phyloP scores from a whole-genome alignment of 1,284 basidiomycete genomes.

The Irpex rosettiformis region DNA sequence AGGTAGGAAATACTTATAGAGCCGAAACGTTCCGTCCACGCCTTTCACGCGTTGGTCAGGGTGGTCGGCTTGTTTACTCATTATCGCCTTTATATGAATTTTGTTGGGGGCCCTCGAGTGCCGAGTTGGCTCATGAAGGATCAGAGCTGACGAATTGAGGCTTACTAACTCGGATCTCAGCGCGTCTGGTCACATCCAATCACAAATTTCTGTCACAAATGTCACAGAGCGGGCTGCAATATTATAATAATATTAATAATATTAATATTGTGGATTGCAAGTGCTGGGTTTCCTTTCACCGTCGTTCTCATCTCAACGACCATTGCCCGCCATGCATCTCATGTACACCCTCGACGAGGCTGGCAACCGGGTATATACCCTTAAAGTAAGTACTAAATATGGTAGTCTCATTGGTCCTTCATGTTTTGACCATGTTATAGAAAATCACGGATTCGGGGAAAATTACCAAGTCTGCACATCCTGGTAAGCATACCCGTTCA shows the following conservation, averaged over 20 bases:
- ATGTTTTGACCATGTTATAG: conserved; percentile 36
- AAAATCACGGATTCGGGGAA: conserved; percentile 80
- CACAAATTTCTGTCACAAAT: background rate
- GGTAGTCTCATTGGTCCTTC: background rate
- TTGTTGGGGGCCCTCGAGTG: background rate
- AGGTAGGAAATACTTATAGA: background rate
- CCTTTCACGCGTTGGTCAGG: background rate
- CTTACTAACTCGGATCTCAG: background rate
- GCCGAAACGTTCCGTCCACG: background rate
- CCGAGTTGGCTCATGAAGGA: background rate
- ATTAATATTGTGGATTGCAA: background rate
- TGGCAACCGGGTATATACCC: conserved; percentile 85
- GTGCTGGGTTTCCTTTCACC: background rate
- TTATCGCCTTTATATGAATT: background rate
- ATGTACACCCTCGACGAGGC: conserved; percentile 86
- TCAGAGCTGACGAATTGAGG: background rate
- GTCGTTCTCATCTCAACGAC: background rate
- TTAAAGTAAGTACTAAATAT: conserved; percentile 64
- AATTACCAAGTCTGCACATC: conserved; percentile 92
- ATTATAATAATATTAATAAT: too few species aligned
- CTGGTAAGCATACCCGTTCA: conserved; percentile 54
- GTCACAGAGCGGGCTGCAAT: too few species aligned
- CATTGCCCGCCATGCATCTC: conserved; percentile 71
- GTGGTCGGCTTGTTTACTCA: background rate
- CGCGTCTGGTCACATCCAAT: background rate